A percentile compares a stretch with the other conserved stretches of the same genome.
Conservation (phyloP, 345 rosid species). For the Turnera subulata region DNA sequence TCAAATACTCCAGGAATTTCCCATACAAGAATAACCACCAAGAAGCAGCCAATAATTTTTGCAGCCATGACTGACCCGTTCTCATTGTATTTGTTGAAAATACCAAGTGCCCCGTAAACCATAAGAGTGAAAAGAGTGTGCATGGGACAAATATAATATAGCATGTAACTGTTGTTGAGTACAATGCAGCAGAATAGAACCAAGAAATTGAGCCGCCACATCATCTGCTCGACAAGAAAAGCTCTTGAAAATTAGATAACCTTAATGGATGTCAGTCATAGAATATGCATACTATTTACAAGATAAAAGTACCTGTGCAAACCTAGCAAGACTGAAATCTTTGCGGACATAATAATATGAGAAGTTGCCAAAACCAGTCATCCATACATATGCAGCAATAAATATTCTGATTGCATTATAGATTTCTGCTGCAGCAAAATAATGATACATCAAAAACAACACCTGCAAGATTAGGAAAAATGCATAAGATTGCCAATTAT, state of each 20-base stretch:
- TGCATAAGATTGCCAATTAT: slow-evolving; percentile 11
- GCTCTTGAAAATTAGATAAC: slow-evolving; percentile 20
- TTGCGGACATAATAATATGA: slow-evolving; percentile 97
- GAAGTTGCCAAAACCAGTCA: slow-evolving; percentile 99
- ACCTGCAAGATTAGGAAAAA: slow-evolving; percentile 53
- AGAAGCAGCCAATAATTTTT: slow-evolving; percentile 69
- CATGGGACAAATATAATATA: slow-evolving; percentile 98
- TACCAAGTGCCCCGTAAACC: slow-evolving; percentile 96
- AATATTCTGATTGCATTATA: slow-evolving; percentile 92
- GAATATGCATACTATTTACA: neutral
- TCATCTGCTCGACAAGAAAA: slow-evolving; percentile 66
- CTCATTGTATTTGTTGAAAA: slow-evolving; percentile 86
- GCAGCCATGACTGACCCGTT: slow-evolving; percentile 67
- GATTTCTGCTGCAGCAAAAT: slow-evolving; percentile 93
- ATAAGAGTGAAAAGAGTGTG: slow-evolving; percentile 97
- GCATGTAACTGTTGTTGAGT: slow-evolving; percentile 84
- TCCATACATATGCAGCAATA: slow-evolving; percentile 99
- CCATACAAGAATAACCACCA: slow-evolving; percentile 85
- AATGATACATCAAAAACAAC: slow-evolving; percentile 97
- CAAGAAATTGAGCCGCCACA: slow-evolving; percentile 99
- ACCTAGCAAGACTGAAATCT: slow-evolving; percentile 91
- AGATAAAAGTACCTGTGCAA: slow-evolving; percentile 74
- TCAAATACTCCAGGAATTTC: slow-evolving; percentile 95
- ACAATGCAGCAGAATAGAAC: slow-evolving; percentile 80
- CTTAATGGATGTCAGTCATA: slow-evolving; percentile 12